Conservation (phyloP, 2,329 filamentous ascomycete species). For the Scytalidium lignicola region DNA sequence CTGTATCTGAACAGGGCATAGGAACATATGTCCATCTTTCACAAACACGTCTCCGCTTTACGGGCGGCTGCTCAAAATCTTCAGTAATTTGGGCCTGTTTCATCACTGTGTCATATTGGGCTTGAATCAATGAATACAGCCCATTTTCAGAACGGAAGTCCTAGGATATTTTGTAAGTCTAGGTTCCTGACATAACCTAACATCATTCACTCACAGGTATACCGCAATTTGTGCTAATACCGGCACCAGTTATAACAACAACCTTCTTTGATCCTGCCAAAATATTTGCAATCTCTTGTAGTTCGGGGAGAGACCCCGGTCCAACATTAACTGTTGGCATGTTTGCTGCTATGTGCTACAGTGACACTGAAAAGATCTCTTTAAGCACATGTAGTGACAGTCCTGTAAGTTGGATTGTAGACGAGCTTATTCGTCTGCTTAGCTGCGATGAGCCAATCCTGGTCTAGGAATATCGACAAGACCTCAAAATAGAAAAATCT, state of each 20-base stretch:
- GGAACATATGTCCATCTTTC: constrained; percentile 24
- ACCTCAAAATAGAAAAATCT: too few species aligned
- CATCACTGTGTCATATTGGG: constrained; percentile 52
- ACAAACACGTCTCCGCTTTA: constrained; percentile 23
- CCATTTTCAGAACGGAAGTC: constrained; percentile 70
- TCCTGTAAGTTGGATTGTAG: background rate
- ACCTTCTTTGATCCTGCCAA: constrained; percentile 62
- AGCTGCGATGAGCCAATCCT: too few species aligned
- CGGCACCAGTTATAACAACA: constrained; percentile 67
- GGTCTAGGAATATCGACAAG: too few species aligned
- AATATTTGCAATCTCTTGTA: constrained; percentile 62
- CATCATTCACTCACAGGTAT: constrained; percentile 53
- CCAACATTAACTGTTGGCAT: constrained; percentile 28
- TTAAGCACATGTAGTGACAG: background rate
- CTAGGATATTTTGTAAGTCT: constrained; percentile 34
- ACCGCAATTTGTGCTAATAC: constrained; percentile 71
- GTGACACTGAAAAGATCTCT: background rate
- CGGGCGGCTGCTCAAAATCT: constrained; percentile 28
- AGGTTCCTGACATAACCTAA: background rate
- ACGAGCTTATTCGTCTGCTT: background rate
- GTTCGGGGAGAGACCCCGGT: constrained; percentile 21
- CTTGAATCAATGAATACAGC: constrained; percentile 66
- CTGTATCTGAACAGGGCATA: background rate
- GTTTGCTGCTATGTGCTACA: background rate
- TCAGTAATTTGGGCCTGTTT: constrained; percentile 28